phyloP scores from a whole-genome alignment of 306 rosid species.

The Rosa persica region DNA sequence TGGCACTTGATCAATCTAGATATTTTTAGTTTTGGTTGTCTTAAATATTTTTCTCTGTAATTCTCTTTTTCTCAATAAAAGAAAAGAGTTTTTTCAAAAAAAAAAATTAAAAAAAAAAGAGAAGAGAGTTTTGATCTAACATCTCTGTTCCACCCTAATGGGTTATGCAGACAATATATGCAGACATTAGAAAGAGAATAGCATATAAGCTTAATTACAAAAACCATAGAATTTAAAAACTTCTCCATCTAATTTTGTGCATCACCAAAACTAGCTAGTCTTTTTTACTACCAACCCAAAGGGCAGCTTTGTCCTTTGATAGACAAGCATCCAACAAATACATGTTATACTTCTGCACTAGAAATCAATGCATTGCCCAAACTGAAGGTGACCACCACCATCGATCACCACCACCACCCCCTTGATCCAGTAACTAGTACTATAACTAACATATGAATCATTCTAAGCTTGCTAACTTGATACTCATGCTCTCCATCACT shows the following conservation, averaged over 20 bases:
- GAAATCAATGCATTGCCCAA: constrained; percentile 3
- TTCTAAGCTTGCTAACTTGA: constrained; percentile 48
- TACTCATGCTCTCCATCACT: constrained; percentile 27
- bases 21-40: too few species aligned
- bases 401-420: not conserved
- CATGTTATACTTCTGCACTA: not conserved
- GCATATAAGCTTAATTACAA: not conserved
- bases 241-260: not conserved
- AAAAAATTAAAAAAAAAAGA: too few species aligned
- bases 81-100: too few species aligned
- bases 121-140: too few species aligned
- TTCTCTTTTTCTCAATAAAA: too few species aligned
- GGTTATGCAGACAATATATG: too few species aligned
- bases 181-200: not conserved
- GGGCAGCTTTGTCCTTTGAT: not conserved
- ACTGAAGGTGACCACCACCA: not conserved
- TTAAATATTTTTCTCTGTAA: too few species aligned
- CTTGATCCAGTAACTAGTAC: not conserved
- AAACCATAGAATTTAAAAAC: not conserved
- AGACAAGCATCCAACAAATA: not conserved
- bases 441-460: constrained; percentile 16
- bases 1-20: too few species aligned
- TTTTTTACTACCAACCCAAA: not conserved
- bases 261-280: not conserved
- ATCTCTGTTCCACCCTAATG: too few species aligned